phyloP scores from a whole-genome alignment of 2,329 filamentous ascomycete genomes.

The Colletotrichum zoysiae region DNA sequence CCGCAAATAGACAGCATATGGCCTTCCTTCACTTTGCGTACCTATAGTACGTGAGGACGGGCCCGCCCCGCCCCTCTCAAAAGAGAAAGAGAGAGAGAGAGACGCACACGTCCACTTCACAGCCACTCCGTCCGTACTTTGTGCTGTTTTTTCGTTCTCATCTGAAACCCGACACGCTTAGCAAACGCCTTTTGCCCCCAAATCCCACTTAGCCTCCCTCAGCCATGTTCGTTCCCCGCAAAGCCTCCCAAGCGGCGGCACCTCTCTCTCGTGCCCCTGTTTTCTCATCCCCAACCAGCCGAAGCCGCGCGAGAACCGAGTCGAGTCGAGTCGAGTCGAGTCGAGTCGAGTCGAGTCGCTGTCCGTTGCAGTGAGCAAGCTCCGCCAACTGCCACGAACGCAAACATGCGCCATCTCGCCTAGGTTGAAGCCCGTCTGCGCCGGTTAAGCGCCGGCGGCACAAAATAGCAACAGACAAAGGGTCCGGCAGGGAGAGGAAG shows the following conservation, averaged over 20 bases:
- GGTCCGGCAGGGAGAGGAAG: not conserved
- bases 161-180: conserved; percentile 38
- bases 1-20: conserved; percentile 26
- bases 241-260: conserved; percentile 12
- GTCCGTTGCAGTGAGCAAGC: not conserved
- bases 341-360: not conserved
- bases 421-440: conserved; percentile 7
- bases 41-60: conserved; percentile 17
- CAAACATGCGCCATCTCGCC: conserved; percentile 22
- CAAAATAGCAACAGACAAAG: conserved; percentile 14
- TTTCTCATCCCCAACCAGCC: conserved; percentile 1
- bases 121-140: conserved; percentile 36
- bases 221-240: conserved; percentile 40
- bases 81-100: not conserved
- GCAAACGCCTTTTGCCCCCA: conserved; percentile 16
- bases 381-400: conserved; percentile 20
- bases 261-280: conserved; percentile 17
- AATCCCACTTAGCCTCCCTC: not conserved
- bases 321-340: no score
- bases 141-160: conserved; percentile 26
- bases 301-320: conserved; percentile 20
- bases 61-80: conserved; percentile 2
- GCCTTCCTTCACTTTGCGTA: not conserved
- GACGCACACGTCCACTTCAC: conserved; percentile 21
- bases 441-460: conserved; percentile 10